Evolutionary conservation across 139 green algal species (phyloP), one percentile per base, ranked within the genome.

Genomic region (Micractinium sp.): DNA sequence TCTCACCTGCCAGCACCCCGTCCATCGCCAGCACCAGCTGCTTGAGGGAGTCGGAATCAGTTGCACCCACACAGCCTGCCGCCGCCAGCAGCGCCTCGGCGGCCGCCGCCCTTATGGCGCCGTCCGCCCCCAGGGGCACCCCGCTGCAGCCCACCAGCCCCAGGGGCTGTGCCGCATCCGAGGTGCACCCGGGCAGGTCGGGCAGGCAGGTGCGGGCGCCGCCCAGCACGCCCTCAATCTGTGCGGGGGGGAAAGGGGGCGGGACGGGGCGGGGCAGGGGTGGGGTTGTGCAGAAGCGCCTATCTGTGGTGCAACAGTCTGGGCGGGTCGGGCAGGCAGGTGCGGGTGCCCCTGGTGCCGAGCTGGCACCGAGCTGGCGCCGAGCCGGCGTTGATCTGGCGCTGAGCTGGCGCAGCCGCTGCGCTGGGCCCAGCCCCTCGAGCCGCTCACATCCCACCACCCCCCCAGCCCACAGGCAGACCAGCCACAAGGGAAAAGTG

Each of bases 181-280:
- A 18, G 47, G 41, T 38, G 69, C 38, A 78, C 12, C 35, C 19
- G 36, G 38, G 78, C 18, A 93, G 91, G 41, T 93, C 93, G 0
- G 88, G 81, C 31, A 95, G 61, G 85, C 84, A 85, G 61, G 85
- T 90, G 81, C 91, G 83, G 3, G 84, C 76, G 39, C 93, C 93
- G 67, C 80, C 80, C 39, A 94, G 53, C 31, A 87, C 79, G 3
- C 87, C 87, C 88, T 95, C 88, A 66, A 95, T 92, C 69, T 33
- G 23, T 15, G 23, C 2, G 1, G 67, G 12, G 23, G 67, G 67
- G 12, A 3, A 35, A 35, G 67, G 23, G 20, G 23, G 1, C 12
- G 67, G 23, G 23, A 14, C 25, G 12, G 23, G 67, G 1, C 14
- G 20, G 67, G 20, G 20, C 25, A 3, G 20, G 67, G 67, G 67